Percentiles rank a stretch among this genome's conserved stretches.
phyloP scores from a whole-genome alignment of 768 basidiomycete genomes.

The Tricholoma saponaceum region DNA sequence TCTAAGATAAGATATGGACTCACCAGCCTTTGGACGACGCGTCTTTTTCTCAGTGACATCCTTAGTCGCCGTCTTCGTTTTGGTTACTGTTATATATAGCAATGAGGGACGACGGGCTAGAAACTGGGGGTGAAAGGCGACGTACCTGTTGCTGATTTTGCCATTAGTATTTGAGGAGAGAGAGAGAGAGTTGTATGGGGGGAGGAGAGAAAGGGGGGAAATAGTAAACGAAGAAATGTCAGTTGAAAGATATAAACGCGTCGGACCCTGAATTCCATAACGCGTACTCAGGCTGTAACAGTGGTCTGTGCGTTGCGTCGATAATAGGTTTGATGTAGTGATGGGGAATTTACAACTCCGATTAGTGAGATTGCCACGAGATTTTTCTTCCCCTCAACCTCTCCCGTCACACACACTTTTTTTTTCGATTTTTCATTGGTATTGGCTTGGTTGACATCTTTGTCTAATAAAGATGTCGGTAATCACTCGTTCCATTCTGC shows the following conservation, averaged over 20 bases:
- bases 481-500: background rate
- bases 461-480: background rate
- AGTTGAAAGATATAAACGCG: constrained; percentile 17
- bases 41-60: constrained; percentile 41
- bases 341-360: background rate
- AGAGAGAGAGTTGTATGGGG: constrained; percentile 7
- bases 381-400: background rate
- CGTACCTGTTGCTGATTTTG: constrained; percentile 47
- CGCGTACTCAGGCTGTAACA: background rate
- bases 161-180: constrained; percentile 36
- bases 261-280: constrained; percentile 2
- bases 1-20: background rate
- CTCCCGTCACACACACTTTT: background rate
- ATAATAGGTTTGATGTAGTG: too few species aligned
- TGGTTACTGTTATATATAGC: constrained; percentile 33
- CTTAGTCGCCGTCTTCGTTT: constrained; percentile 56
- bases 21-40: constrained; percentile 25
- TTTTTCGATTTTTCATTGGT: too few species aligned
- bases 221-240: constrained; percentile 8
- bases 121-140: background rate
- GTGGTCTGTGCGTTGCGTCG: background rate
- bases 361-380: background rate
- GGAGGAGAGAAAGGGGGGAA: constrained; percentile 12
- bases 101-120: background rate
- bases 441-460: background rate